Evolutionary conservation across 805 yeast genomes (phyloP).

Genomic region (Myxozyma vanderwaltii): DNA sequence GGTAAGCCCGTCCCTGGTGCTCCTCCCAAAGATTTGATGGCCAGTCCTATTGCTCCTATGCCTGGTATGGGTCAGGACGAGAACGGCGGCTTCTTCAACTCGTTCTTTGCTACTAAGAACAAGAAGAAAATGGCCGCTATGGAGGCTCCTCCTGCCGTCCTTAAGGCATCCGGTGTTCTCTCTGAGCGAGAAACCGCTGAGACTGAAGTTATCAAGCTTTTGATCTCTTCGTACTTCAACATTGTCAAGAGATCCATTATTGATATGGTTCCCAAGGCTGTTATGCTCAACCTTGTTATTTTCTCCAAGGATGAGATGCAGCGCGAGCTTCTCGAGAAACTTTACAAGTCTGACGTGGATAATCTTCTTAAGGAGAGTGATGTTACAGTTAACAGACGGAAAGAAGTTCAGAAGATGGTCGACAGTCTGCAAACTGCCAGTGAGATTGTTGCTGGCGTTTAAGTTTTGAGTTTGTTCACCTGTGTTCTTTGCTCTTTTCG

Average conservation of each 20-base stretch:
- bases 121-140: slow-evolving; percentile 91
- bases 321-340: slow-evolving; percentile 80
- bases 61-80: slow-evolving; percentile 50
- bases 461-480: background rate
- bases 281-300: slow-evolving; percentile 87
- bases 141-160: slow-evolving; percentile 97
- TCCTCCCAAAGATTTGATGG: slow-evolving; percentile 32
- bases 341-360: slow-evolving; percentile 70
- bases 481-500: background rate
- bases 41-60: slow-evolving; percentile 16
- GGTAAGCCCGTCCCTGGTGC: slow-evolving; percentile 67
- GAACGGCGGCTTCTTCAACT: slow-evolving; percentile 86
- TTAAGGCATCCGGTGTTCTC: slow-evolving; percentile 89
- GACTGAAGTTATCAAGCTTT: slow-evolving; percentile 92
- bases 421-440: slow-evolving; percentile 86
- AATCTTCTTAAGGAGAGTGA: slow-evolving; percentile 90
- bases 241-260: slow-evolving; percentile 93
- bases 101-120: slow-evolving; percentile 87
- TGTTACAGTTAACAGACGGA: slow-evolving; percentile 86
- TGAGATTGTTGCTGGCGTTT: slow-evolving; percentile 67
- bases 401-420: slow-evolving; percentile 94
- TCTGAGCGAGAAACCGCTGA: slow-evolving; percentile 95
- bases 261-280: slow-evolving; percentile 92
- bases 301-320: slow-evolving; percentile 82
- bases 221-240: slow-evolving; percentile 85